Evolutionary conservation across 2,329 filamentous ascomycete species (phyloP), one percentile per base, ranked within the genome.

Genomic region (Fusarium kyushuense): DNA sequence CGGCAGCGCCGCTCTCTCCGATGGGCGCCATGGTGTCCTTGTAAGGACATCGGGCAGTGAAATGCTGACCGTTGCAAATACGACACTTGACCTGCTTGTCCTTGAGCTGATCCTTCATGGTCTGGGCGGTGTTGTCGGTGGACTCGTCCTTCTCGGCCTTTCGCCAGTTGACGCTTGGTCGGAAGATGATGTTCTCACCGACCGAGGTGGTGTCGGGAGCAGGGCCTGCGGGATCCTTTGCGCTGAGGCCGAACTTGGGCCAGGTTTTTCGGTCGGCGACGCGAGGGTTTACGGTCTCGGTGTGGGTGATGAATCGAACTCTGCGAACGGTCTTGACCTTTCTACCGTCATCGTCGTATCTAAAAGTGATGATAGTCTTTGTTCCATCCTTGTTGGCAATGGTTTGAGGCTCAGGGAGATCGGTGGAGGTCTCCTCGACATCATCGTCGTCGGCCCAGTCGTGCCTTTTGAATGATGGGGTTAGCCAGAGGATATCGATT

Each of bases 51-150:
- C 96, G 91, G 73, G 95, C 95, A 41, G 96, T 99, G 87, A 98
- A 99, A 89, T 99, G 96, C 86, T 99, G 96, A 79, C 95, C 96
- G 79, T 90, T 92, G 85, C 96, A 99, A 79, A 99, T 98, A 87
- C 96, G 92, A 83, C 96, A 99, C 88, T 98, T 98, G 86, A 99
- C 96, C 86, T 97, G 96, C 89, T 97, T 97, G 85, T 97, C 94
- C 89, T 96, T 97, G 77, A 98, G 87, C 84, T 92, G 91, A 78
- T 90, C 88, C 84, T 92, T 92, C 83, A 91, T 87, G 75, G 86
- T 86, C 82, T 91, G 89, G 75, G 91, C 89, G 80, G 92, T 91
- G 76, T 87, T 82, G 75, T 90, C 89, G 78, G 89, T 88, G 83
- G 89, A 87, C 83, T 95, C 92, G 79, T 92, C 92, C 83, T 93